Conservation (phyloP, 495 filamentous ascomycete species). For the Jackrogersella minutella region DNA sequence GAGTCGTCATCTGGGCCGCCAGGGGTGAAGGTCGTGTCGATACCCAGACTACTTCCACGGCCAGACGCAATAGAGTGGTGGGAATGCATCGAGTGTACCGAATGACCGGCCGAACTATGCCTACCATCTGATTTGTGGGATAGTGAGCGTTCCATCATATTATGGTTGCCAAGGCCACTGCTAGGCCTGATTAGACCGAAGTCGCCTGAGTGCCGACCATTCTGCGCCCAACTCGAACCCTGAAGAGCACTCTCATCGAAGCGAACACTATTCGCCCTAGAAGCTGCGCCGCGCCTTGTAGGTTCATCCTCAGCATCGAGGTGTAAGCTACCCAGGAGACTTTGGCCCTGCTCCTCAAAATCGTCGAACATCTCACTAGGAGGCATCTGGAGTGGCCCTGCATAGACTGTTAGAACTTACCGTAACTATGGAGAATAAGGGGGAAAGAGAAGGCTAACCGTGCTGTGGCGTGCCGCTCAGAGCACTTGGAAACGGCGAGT, state of each 20-base stretch:
- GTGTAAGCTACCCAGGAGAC: constrained; percentile 75
- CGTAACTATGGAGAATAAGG: neutral
- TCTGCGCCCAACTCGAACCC: constrained; percentile 81
- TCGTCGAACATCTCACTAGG: constrained; percentile 74
- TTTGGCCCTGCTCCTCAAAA: constrained; percentile 81
- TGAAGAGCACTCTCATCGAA: constrained; percentile 97
- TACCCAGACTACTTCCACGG: constrained; percentile 81
- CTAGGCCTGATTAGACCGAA: constrained; percentile 77
- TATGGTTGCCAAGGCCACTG: constrained; percentile 82
- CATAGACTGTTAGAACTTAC: constrained; percentile 38
- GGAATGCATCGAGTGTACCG: constrained; percentile 66
- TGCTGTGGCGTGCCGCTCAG: constrained; percentile 81
- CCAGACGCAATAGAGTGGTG: constrained; percentile 70
- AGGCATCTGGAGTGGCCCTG: constrained; percentile 78
- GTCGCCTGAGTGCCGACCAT: constrained; percentile 80
- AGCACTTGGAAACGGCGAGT: constrained; percentile 82
- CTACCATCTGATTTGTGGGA: constrained; percentile 98
- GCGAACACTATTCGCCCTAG: constrained; percentile 96
- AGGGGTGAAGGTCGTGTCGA: constrained; percentile 75
- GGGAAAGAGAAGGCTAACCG: constrained; percentile 60
- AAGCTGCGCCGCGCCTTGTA: constrained; percentile 77
- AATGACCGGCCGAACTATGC: constrained; percentile 88
- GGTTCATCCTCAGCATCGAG: constrained; percentile 92
- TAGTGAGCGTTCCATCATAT: constrained; percentile 84
- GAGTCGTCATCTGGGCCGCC: constrained; percentile 69